Evolutionary conservation across 345 rosid species (phyloP).

Genomic region (Dovyalis caffra): DNA sequence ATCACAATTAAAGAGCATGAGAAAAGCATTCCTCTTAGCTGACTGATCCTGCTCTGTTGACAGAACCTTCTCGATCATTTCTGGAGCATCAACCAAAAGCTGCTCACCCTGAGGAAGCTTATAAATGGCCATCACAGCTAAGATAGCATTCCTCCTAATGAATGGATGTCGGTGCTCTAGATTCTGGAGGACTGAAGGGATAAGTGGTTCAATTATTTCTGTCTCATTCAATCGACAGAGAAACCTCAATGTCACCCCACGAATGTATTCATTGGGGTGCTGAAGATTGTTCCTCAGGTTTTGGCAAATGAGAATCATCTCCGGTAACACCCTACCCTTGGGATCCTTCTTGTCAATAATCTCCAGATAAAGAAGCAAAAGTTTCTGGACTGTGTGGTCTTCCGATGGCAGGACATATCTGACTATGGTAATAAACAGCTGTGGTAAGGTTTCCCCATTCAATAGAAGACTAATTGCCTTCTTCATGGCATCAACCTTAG

Average conservation of each 20-base stretch:
- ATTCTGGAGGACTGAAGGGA: slow-evolving; percentile 68
- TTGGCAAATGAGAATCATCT: slow-evolving; percentile 95
- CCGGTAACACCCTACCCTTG: slow-evolving; percentile 75
- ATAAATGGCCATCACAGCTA: slow-evolving; percentile 68
- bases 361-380: slow-evolving; percentile 83
- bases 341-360: slow-evolving; percentile 82
- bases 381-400: slow-evolving; percentile 91
- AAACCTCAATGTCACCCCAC: slow-evolving; percentile 80
- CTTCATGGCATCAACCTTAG: slow-evolving; percentile 82
- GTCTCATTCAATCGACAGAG: slow-evolving; percentile 70
- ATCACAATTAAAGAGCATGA: slow-evolving; percentile 74
- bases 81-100: slow-evolving; percentile 74
- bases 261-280: slow-evolving; percentile 91
- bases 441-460: slow-evolving; percentile 91
- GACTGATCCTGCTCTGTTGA: slow-evolving; percentile 70
- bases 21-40: slow-evolving; percentile 75
- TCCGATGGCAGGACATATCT: slow-evolving; percentile 89
- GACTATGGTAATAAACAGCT: slow-evolving; percentile 89
- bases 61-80: slow-evolving; percentile 69
- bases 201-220: slow-evolving; percentile 68
- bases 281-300: slow-evolving; percentile 92
- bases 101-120: slow-evolving; percentile 77
- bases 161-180: slow-evolving; percentile 74
- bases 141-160: slow-evolving; percentile 68
- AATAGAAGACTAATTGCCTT: slow-evolving; percentile 86